Conservation (phyloP, 371 early-diverging fungal genomes). For the Mortierella sp. region DNA sequence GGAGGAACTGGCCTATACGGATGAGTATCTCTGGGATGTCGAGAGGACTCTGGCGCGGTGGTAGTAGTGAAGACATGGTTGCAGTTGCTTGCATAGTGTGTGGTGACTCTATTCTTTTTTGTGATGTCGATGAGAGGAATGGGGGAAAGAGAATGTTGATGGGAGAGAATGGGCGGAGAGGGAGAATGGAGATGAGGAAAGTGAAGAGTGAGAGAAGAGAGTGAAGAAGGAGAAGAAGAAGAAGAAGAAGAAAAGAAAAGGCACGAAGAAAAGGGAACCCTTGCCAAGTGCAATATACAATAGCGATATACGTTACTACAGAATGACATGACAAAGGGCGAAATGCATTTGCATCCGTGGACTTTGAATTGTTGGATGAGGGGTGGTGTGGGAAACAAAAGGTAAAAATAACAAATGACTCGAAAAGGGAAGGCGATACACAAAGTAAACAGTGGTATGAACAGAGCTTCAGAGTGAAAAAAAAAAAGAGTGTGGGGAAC, state of each 20-base stretch:
- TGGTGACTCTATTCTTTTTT: not conserved
- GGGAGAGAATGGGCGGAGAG: not conserved
- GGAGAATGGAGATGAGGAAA: not conserved
- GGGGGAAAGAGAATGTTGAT: not conserved
- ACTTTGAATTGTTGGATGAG: not conserved
- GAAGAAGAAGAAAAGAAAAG: not conserved
- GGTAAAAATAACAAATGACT: not conserved
- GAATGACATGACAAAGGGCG: slow-evolving; percentile 7
- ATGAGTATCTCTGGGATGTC: slow-evolving; percentile 38
- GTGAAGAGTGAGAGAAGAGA: not conserved
- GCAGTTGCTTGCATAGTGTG: not conserved
- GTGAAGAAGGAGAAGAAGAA: not conserved
- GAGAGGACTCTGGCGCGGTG: slow-evolving; percentile 18
- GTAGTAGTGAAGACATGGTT: not conserved
- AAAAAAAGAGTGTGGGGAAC: not conserved
- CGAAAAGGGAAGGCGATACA: slow-evolving; percentile 10
- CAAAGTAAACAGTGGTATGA: not conserved
- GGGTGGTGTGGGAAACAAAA: not conserved
- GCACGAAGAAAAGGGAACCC: not conserved
- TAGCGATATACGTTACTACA: no score
- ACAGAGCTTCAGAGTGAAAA: no score
- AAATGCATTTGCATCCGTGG: not conserved
- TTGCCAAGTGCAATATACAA: no score
- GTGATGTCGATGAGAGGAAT: not conserved
- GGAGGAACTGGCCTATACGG: slow-evolving; percentile 43